phyloP scores from a whole-genome alignment of 2,329 filamentous ascomycete genomes.

The Stachybotrys chartarum region DNA sequence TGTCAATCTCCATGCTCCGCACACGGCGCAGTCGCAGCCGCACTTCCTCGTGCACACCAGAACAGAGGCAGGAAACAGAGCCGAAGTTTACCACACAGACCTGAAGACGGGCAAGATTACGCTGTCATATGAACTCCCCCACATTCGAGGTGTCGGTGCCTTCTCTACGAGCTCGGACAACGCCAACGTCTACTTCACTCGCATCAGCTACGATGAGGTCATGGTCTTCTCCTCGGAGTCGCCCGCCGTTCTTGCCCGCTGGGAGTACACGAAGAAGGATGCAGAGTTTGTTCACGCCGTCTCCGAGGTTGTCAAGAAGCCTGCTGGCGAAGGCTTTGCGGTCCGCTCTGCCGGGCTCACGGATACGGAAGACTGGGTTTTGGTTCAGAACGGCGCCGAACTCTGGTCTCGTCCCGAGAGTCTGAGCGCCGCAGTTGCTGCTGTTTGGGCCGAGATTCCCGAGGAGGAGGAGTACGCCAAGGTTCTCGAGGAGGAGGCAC shows the following conservation, averaged over 20 bases:
- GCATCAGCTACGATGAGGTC: constrained; percentile 69
- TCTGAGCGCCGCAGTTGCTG: constrained; percentile 70
- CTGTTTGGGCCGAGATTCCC: constrained; percentile 71
- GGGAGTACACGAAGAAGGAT: constrained; percentile 48
- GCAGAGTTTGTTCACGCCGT: constrained; percentile 57
- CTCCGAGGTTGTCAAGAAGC: constrained; percentile 74
- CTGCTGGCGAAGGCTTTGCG: constrained; percentile 59
- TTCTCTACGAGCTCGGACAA: constrained; percentile 73
- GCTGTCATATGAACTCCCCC: constrained; percentile 77
- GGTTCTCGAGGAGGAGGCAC: constrained; percentile 78
- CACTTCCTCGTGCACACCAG: constrained; percentile 83
- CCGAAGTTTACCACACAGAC: constrained; percentile 79
- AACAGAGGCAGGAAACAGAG: constrained; percentile 65
- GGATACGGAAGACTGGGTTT: constrained; percentile 66
- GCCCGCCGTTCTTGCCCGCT: constrained; percentile 67
- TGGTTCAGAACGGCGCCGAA: constrained; percentile 74
- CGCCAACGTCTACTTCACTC: constrained; percentile 83
- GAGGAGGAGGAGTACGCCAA: constrained; percentile 68
- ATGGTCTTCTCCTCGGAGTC: constrained; percentile 69
- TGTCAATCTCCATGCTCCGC: constrained; percentile 67
- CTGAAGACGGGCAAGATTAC: constrained; percentile 59
- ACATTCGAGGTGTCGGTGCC: constrained; percentile 60
- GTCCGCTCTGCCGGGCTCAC: constrained; percentile 68
- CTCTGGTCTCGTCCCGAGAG: constrained; percentile 80
- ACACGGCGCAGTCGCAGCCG: constrained; percentile 60